Evolutionary conservation across 768 basidiomycete species (phyloP).

Genomic region (Omphalotus guepiniiformis): DNA sequence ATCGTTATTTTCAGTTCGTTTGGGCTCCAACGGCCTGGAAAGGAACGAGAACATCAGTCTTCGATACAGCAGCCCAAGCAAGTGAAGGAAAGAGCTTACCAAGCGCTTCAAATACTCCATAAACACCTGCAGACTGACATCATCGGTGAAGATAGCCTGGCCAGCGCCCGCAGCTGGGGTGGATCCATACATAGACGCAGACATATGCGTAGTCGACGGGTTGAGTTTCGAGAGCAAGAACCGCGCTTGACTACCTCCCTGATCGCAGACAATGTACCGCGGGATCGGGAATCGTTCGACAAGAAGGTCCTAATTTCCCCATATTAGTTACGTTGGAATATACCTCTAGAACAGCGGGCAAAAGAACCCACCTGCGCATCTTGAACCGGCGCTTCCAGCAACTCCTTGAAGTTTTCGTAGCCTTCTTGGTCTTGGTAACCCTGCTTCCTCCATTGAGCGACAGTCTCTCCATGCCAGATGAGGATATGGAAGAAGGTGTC

Average conservation of each 20-base stretch:
- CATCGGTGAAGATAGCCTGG: slow-evolving; percentile 97
- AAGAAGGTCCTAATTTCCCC: slow-evolving; percentile 68
- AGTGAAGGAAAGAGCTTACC: slow-evolving; percentile 39
- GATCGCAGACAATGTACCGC: slow-evolving; percentile 96
- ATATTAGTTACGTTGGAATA: not conserved
- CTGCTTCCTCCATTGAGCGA: slow-evolving; percentile 97
- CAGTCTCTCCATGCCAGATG: slow-evolving; percentile 97
- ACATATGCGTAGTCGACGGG: slow-evolving; percentile 97
- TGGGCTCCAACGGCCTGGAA: slow-evolving; percentile 63
- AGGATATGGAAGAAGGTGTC: slow-evolving; percentile 99
- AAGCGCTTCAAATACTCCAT: slow-evolving; percentile 96
- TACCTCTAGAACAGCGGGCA: not conserved
- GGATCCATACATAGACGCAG: slow-evolving; percentile 84
- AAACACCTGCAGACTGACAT: slow-evolving; percentile 96
- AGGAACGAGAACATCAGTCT: not conserved
- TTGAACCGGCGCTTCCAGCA: slow-evolving; percentile 77
- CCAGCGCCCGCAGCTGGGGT: slow-evolving; percentile 63
- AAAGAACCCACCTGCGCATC: slow-evolving; percentile 73
- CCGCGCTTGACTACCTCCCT: slow-evolving; percentile 96
- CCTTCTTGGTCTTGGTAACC: slow-evolving; percentile 99
- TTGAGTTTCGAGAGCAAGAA: slow-evolving; percentile 96
- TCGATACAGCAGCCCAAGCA: not conserved
- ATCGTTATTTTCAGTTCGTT: slow-evolving; percentile 41
- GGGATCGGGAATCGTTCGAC: slow-evolving; percentile 96
- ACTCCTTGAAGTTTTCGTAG: slow-evolving; percentile 96